Percentiles rank a stretch among this genome's conserved stretches.
phyloP scores from a whole-genome alignment of 2,329 filamentous ascomycete genomes.

The Ascocoryne sarcoides region DNA sequence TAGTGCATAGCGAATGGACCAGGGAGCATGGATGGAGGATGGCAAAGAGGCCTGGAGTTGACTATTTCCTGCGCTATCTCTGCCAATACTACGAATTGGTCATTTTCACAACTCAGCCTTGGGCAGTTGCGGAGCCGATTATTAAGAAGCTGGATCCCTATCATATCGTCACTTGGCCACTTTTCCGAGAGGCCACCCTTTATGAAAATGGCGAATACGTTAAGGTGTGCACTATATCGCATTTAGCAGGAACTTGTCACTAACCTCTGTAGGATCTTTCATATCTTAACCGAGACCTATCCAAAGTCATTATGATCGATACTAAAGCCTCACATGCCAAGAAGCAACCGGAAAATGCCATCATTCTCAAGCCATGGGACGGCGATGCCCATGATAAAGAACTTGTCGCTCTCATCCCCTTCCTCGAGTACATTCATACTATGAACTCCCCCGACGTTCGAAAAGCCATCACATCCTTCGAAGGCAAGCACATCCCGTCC shows the following conservation, averaged over 20 bases:
- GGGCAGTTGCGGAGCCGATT: slow-evolving; percentile 75
- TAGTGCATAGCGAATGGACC: slow-evolving; percentile 91
- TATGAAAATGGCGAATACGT: slow-evolving; percentile 95
- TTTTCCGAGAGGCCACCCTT: slow-evolving; percentile 93
- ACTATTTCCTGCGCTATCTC: slow-evolving; percentile 95
- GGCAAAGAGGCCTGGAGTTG: slow-evolving; percentile 87
- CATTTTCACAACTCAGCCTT: slow-evolving; percentile 85
- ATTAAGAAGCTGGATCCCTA: slow-evolving; percentile 92
- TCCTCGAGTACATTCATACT: slow-evolving; percentile 93
- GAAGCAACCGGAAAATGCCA: slow-evolving; percentile 92
- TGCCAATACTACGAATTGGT: slow-evolving; percentile 98
- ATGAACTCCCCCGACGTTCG: slow-evolving; percentile 88
- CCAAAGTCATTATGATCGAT: slow-evolving; percentile 91
- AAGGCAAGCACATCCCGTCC: slow-evolving; percentile 78
- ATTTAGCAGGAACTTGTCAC: background rate
- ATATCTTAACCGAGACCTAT: slow-evolving; percentile 91
- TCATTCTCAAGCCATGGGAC: slow-evolving; percentile 83
- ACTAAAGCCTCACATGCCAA: slow-evolving; percentile 75
- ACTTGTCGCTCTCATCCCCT: slow-evolving; percentile 82
- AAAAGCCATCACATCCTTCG: slow-evolving; percentile 76
- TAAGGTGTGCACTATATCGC: slow-evolving; percentile 54
- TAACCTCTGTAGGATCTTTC: slow-evolving; percentile 67
- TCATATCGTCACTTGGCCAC: slow-evolving; percentile 87
- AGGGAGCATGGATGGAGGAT: slow-evolving; percentile 91
- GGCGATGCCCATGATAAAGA: slow-evolving; percentile 77